Conservation (phyloP, 2,329 filamentous ascomycete species). For the Claviceps maximensis region DNA sequence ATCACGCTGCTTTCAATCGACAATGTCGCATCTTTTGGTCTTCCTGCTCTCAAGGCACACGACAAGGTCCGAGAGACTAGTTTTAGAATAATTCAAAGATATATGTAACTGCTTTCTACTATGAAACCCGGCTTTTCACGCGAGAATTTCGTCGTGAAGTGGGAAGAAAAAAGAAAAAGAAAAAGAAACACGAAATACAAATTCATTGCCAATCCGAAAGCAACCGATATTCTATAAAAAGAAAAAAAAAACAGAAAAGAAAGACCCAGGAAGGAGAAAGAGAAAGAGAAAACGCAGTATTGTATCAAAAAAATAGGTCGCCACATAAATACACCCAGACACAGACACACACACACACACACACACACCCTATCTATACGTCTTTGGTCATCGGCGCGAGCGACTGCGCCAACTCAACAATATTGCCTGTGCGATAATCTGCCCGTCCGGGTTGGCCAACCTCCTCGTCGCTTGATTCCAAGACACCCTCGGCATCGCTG, state of each 20-base stretch:
- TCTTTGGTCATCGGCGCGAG: not conserved
- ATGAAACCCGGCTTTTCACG: too few species aligned
- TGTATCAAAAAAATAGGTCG: not conserved
- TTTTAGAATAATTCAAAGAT: too few species aligned
- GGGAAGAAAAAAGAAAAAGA: too few species aligned
- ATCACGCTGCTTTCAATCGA: too few species aligned
- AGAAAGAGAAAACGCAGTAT: not conserved
- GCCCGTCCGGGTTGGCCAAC: not conserved
- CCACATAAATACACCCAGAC: not conserved
- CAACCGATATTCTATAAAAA: not conserved
- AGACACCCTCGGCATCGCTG: not conserved
- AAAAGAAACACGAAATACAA: too few species aligned
- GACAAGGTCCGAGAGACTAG: too few species aligned
- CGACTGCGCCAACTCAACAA: not conserved
- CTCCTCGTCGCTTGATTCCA: not conserved
- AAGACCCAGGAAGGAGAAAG: not conserved
- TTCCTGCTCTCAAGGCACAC: not conserved
- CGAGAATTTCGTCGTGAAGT: too few species aligned
- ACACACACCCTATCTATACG: not conserved
- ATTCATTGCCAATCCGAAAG: too few species aligned
- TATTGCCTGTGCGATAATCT: not conserved
- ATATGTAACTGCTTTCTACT: too few species aligned
- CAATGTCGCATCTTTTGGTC: not conserved
- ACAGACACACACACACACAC: too few species aligned
- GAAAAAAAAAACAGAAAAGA: not conserved